These are phyloP conservation scores for Dictyostelium purpureum DNA, from an alignment of 78 protist genomes.

Conservation along the genomic window DNA sequence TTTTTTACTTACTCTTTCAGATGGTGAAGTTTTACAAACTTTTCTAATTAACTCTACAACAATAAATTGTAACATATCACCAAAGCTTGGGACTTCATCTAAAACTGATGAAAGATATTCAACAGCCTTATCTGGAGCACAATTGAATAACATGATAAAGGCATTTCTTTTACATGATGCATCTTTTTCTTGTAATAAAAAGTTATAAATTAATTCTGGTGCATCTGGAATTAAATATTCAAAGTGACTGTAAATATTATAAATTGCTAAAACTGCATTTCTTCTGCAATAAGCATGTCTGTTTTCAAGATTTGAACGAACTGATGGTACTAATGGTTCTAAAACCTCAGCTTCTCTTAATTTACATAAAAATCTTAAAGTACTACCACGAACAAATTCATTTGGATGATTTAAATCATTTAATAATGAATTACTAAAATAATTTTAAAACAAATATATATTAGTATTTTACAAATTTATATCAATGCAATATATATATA, in stretches of 20 bases:
- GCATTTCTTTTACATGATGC: slow-evolving; percentile 96
- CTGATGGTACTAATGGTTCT: slow-evolving; percentile 92
- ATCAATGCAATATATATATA: not conserved
- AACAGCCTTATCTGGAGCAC: slow-evolving; percentile 92
- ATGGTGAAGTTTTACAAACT: slow-evolving; percentile 79
- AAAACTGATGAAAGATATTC: slow-evolving; percentile 82
- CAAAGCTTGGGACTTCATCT: slow-evolving; percentile 79
- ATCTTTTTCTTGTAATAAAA: slow-evolving; percentile 85
- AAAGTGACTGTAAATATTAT: slow-evolving; percentile 75
- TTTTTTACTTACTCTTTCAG: slow-evolving; percentile 65
- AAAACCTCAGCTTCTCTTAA: slow-evolving; percentile 93
- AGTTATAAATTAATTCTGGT: slow-evolving; percentile 91
- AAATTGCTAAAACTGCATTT: slow-evolving; percentile 96
- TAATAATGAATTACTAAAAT: slow-evolving; percentile 75
- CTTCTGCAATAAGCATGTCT: slow-evolving; percentile 85
- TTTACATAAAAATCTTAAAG: slow-evolving; percentile 96
- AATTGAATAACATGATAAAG: slow-evolving; percentile 94
- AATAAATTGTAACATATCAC: slow-evolving; percentile 95
- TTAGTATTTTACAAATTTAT: not conserved
- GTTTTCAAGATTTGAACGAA: slow-evolving; percentile 91
- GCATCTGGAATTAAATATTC: slow-evolving; percentile 95
- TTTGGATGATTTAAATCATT: slow-evolving; percentile 94
- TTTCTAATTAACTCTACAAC: slow-evolving; percentile 93
- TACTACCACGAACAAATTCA: slow-evolving; percentile 96
- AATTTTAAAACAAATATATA: not conserved